Conservation (phyloP, 139 green algal genomes). For the Chlorella sp. region DNA sequence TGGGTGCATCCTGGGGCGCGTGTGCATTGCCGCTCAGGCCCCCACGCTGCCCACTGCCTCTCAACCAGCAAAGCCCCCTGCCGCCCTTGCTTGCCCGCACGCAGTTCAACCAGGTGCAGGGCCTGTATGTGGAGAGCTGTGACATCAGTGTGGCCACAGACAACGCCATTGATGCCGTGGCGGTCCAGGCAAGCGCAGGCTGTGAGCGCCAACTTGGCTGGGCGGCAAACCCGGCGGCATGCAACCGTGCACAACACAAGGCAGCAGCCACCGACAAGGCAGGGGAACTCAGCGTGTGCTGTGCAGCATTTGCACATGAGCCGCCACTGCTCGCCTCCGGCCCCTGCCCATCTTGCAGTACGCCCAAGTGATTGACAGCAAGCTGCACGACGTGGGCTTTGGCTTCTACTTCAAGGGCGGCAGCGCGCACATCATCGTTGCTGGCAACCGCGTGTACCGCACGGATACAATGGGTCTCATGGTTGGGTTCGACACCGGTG, state of each 20-base stretch:
- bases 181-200: not conserved
- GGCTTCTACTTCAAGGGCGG: slow-evolving; percentile 1
- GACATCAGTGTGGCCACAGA: not conserved
- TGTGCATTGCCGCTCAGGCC: no score
- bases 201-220: no score
- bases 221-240: no score
- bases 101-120: slow-evolving; percentile 1
- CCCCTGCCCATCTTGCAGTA: not conserved
- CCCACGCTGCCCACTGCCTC: no score
- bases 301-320: no score
- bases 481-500: not conserved
- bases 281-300: no score
- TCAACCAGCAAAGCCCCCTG: no score
- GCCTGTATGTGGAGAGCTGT: not conserved
- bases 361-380: not conserved
- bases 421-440: not conserved
- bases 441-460: not conserved
- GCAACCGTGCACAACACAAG: no score
- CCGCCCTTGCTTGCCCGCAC: no score
- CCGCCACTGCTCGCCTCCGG: not conserved
- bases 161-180: not conserved
- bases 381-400: not conserved
- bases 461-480: not conserved
- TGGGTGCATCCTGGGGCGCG: no score
- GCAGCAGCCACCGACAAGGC: no score